Conservation (phyloP, 1,284 basidiomycete genomes). For the Malassezia yamatoensis region DNA sequence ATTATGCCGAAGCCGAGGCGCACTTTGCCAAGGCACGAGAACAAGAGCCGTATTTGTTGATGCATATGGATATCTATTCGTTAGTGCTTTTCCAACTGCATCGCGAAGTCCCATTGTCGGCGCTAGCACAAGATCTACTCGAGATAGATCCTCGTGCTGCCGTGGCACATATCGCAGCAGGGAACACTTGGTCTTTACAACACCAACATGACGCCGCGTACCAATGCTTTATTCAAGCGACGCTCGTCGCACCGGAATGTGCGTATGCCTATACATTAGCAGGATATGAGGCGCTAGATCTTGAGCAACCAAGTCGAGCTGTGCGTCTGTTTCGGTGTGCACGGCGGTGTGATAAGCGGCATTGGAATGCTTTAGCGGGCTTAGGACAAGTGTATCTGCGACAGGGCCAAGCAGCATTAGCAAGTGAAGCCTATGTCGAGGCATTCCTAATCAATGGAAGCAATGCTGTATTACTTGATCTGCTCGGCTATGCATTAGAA, state of each 20-base stretch:
- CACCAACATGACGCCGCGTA: conserved; percentile 39
- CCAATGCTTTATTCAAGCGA: conserved; percentile 38
- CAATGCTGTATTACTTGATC: conserved; percentile 38
- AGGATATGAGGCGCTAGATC: conserved; percentile 41
- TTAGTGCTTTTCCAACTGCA: conserved; percentile 45
- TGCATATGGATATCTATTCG: conserved; percentile 43
- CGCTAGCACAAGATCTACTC: conserved; percentile 34
- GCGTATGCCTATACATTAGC: conserved; percentile 46
- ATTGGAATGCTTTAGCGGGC: conserved; percentile 46
- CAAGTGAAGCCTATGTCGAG: conserved; percentile 30
- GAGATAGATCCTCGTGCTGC: conserved; percentile 27
- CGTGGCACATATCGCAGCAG: conserved; percentile 35
- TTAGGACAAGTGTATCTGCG: conserved; percentile 35
- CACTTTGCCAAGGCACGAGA: conserved; percentile 27
- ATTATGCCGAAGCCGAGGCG: conserved; percentile 32
- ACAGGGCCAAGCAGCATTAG: conserved; percentile 28
- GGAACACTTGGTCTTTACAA: conserved; percentile 43
- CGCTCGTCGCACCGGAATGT: conserved; percentile 30
- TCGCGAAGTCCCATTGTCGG: conserved; percentile 40
- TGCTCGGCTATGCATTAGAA: conserved; percentile 32
- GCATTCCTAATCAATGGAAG: conserved; percentile 31
- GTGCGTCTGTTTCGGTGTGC: conserved; percentile 38
- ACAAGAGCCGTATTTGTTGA: conserved; percentile 24
- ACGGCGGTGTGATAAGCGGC: conserved; percentile 33
- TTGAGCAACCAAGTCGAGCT: conserved; percentile 33